phyloP scores from a whole-genome alignment of 2,329 filamentous ascomycete species.

The Metarhizium album region DNA sequence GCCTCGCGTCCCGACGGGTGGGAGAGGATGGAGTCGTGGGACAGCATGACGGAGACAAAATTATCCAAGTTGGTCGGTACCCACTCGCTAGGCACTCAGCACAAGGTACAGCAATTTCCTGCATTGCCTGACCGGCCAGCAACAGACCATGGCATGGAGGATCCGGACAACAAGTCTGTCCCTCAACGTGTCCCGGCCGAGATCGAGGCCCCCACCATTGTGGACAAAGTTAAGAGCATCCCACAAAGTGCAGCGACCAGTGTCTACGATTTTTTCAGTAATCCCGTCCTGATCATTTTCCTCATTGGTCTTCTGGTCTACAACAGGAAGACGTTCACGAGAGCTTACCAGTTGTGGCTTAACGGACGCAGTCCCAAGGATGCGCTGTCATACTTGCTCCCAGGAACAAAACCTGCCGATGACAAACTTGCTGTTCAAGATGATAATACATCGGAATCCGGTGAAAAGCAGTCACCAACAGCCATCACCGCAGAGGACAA shows the following conservation, averaged over 20 bases:
- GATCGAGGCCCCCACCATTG: slow-evolving; percentile 30
- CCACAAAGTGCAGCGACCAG: slow-evolving; percentile 39
- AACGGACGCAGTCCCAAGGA: slow-evolving; percentile 21
- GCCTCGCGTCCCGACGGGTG: slow-evolving; percentile 36
- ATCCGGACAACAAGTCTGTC: slow-evolving; percentile 23
- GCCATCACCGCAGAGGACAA: background rate
- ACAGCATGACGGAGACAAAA: slow-evolving; percentile 32
- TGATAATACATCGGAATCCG: background rate
- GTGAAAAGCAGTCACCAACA: background rate
- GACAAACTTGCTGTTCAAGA: background rate
- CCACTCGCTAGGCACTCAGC: slow-evolving; percentile 45
- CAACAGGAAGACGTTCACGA: slow-evolving; percentile 34
- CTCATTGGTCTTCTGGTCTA: slow-evolving; percentile 31
- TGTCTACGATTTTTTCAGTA: slow-evolving; percentile 44
- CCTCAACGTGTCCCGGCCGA: slow-evolving; percentile 17
- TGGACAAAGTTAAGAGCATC: slow-evolving; percentile 39
- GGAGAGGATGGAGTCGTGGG: slow-evolving; percentile 29
- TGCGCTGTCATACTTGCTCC: slow-evolving; percentile 8
- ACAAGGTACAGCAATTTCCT: slow-evolving; percentile 23
- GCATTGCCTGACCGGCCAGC: slow-evolving; percentile 25
- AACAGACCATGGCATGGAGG: slow-evolving; percentile 17
- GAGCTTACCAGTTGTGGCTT: slow-evolving; percentile 25
- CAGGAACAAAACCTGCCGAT: background rate
- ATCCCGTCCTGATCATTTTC: slow-evolving; percentile 39
- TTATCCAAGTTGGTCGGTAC: slow-evolving; percentile 59